Percentiles rank a stretch among this genome's conserved stretches.
Conservation (phyloP, 768 basidiomycete species). For the Hortiboletus flavorubellus region DNA sequence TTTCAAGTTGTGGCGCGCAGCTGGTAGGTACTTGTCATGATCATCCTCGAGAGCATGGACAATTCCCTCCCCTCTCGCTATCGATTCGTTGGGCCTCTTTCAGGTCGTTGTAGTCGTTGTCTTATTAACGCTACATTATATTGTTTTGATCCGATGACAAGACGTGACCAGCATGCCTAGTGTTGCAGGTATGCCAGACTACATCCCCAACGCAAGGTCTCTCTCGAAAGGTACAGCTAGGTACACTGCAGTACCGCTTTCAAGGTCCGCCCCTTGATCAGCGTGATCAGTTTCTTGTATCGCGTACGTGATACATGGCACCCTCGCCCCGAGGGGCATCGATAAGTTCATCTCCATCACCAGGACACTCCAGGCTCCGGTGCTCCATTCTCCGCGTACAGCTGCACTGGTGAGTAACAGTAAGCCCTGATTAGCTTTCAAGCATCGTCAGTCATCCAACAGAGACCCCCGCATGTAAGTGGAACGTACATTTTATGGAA, state of each 20-base stretch:
- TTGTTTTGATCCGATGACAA: slow-evolving; percentile 51
- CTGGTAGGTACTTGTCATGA: slow-evolving; percentile 1
- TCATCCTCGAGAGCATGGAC: slow-evolving; percentile 4
- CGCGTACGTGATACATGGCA: slow-evolving; percentile 37
- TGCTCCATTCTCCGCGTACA: slow-evolving; percentile 53
- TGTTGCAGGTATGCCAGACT: too few relatives aligned
- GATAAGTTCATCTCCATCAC: slow-evolving; percentile 52
- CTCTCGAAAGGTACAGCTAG: slow-evolving; percentile 51
- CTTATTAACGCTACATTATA: slow-evolving; percentile 39
- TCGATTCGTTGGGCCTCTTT: slow-evolving; percentile 40
- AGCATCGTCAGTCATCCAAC: not conserved
- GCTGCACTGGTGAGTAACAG: slow-evolving; percentile 54
- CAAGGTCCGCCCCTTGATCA: slow-evolving; percentile 21
- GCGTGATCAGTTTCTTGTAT: slow-evolving; percentile 23
- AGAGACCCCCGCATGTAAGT: too few relatives aligned
- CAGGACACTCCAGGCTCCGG: slow-evolving; percentile 45
- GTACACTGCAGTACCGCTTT: slow-evolving; percentile 50
- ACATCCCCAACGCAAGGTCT: slow-evolving; percentile 38
- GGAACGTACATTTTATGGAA: slow-evolving; percentile 44
- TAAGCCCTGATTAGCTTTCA: slow-evolving; percentile 45
- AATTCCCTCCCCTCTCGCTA: slow-evolving; percentile 33
- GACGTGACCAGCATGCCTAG: too few relatives aligned
- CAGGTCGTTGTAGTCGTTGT: slow-evolving; percentile 38
- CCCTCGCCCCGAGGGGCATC: slow-evolving; percentile 53
- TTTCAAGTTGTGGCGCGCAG: not conserved